Conservation (phyloP, 768 basidiomycete species). For the Tylopilus sp. region DNA sequence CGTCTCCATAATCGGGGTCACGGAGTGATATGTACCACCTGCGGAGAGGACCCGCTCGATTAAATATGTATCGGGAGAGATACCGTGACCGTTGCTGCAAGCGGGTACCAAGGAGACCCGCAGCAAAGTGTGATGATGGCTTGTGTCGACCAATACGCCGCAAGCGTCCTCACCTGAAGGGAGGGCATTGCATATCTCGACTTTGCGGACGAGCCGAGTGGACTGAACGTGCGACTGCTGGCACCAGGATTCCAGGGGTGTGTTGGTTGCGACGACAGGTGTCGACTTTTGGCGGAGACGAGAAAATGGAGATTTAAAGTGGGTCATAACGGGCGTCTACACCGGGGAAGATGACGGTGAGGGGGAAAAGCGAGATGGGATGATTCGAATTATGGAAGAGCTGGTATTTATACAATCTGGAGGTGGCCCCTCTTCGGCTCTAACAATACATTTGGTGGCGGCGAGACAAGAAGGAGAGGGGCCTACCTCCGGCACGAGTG, state of each 20-base stretch:
- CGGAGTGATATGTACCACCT: constrained; percentile 3
- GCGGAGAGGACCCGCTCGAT: constrained; percentile 19
- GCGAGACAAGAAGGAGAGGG: background rate
- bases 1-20: background rate
- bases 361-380: too few species aligned
- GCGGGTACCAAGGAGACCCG: background rate
- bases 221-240: background rate
- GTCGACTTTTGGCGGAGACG: background rate
- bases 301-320: constrained; percentile 1
- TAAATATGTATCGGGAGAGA: background rate
- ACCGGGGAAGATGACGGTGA: background rate
- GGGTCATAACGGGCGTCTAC: background rate
- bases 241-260: constrained; percentile 5
- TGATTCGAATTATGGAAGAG: too few species aligned
- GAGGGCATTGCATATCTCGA: constrained; percentile 11
- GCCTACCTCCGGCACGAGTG: too few species aligned
- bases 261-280: constrained; percentile 2
- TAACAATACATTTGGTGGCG: background rate
- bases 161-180: background rate
- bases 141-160: background rate
- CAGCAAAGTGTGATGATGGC: constrained; percentile 10
- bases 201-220: constrained; percentile 4
- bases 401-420: background rate
- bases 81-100: too few species aligned
- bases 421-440: background rate